These are phyloP conservation scores for Boletus sp. DNA, from an alignment of 1,284 basidiomycete genomes.

Conservation along the genomic window DNA sequence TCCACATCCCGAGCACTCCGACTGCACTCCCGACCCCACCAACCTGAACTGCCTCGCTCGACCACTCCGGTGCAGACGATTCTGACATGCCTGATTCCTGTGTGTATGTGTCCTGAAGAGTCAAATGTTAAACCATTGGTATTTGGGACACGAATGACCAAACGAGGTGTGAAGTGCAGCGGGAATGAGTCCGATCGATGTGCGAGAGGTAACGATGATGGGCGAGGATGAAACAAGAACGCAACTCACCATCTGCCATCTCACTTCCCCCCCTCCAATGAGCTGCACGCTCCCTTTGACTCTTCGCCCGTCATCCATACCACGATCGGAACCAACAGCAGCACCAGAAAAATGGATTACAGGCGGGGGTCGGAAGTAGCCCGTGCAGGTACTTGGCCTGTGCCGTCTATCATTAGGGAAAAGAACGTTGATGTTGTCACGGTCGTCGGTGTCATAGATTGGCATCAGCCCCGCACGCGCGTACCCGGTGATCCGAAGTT, in stretches of 20 bases:
- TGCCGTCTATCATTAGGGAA: not conserved
- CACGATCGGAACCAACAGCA: conserved; percentile 38
- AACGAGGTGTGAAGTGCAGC: not conserved
- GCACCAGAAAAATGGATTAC: conserved; percentile 50
- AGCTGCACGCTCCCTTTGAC: conserved; percentile 47
- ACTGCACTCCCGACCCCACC: conserved; percentile 49
- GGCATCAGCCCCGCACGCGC: conserved; percentile 36
- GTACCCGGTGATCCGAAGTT: conserved; percentile 44
- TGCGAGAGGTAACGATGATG: too few species aligned
- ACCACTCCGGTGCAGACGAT: conserved; percentile 41
- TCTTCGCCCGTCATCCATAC: conserved; percentile 28
- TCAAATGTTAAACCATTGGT: conserved; percentile 5
- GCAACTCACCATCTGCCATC: conserved; percentile 51
- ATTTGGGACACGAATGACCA: too few species aligned
- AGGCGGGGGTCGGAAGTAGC: conserved; percentile 38
- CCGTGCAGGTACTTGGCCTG: not conserved
- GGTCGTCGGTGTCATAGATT: conserved; percentile 19
- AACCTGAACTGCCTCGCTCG: conserved; percentile 52
- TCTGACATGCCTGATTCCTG: conserved; percentile 19
- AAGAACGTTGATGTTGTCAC: not conserved
- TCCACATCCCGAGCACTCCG: conserved; percentile 59
- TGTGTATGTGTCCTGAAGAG: conserved; percentile 26
- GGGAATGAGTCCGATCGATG: not conserved
- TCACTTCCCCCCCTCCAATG: conserved; percentile 46
- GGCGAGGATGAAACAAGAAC: not conserved